Percentiles rank a stretch among this genome's conserved stretches.
Conservation (phyloP, 345 rosid species). For the Streptanthus diversifolius region DNA sequence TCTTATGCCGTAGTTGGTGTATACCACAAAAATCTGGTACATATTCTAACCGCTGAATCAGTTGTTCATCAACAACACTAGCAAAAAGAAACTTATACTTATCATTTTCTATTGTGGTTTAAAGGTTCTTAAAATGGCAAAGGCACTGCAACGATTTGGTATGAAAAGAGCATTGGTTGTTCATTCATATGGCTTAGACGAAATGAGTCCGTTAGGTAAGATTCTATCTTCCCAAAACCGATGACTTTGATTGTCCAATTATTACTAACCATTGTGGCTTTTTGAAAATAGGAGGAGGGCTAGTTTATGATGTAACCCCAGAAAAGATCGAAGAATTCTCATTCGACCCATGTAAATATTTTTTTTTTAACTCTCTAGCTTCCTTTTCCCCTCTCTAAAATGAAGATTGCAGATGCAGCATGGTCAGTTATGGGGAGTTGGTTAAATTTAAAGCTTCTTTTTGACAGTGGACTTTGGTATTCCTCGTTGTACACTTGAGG, state of each 20-base stretch:
- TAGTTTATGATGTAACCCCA: slow-evolving; percentile 61
- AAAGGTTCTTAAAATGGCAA: slow-evolving; percentile 91
- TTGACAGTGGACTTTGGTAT: slow-evolving; percentile 82
- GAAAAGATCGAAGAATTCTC: slow-evolving; percentile 66
- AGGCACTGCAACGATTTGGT: slow-evolving; percentile 84
- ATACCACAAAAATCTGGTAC: slow-evolving; percentile 67
- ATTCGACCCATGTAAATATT: slow-evolving; percentile 78
- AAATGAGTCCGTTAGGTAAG: slow-evolving; percentile 91
- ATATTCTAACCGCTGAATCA: slow-evolving; percentile 12
- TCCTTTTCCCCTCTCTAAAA: not conserved
- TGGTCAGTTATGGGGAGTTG: not conserved
- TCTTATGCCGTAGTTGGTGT: slow-evolving; percentile 93
- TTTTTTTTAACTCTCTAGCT: not conserved
- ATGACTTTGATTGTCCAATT: not conserved
- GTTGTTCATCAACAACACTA: not conserved
- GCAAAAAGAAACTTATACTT: not conserved
- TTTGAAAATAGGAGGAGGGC: slow-evolving; percentile 60
- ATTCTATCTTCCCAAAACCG: not conserved
- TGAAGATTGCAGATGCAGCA: not conserved
- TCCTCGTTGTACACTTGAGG: slow-evolving; percentile 78
- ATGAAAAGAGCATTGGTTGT: slow-evolving; percentile 90
- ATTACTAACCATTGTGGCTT: not conserved
- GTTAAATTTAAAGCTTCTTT: not conserved
- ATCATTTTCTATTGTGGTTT: not conserved
- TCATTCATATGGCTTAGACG: slow-evolving; percentile 94